phyloP scores from a whole-genome alignment of 495 filamentous ascomycete species.

The Trichoderma parareesei region DNA sequence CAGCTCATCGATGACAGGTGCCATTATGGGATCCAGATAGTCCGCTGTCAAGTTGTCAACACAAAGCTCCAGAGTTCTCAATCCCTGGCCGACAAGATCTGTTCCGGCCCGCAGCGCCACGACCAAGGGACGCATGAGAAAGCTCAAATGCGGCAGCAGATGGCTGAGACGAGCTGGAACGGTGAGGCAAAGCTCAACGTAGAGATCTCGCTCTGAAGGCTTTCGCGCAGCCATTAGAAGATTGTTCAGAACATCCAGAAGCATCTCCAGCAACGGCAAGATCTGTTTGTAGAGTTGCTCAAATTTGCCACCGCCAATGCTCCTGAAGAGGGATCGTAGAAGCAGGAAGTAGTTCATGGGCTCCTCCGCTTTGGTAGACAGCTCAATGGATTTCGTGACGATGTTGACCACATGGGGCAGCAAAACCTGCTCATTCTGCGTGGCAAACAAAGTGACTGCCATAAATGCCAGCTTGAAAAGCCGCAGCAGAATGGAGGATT shows the following conservation, averaged over 20 bases:
- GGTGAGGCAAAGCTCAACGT: slow-evolving; percentile 92
- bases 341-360: slow-evolving; percentile 99
- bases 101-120: slow-evolving; percentile 86
- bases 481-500: slow-evolving; percentile 82
- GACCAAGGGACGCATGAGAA: slow-evolving; percentile 93
- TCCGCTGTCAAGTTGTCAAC: slow-evolving; percentile 98
- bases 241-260: slow-evolving; percentile 94
- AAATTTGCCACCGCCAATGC: slow-evolving; percentile 94
- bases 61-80: slow-evolving; percentile 90
- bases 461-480: slow-evolving; percentile 99
- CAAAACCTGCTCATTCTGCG: slow-evolving; percentile 90
- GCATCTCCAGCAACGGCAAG: slow-evolving; percentile 89
- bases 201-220: slow-evolving; percentile 84
- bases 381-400: slow-evolving; percentile 89
- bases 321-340: slow-evolving; percentile 83
- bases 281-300: slow-evolving; percentile 98
- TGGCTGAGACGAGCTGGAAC: slow-evolving; percentile 94
- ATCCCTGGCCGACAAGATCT: slow-evolving; percentile 87
- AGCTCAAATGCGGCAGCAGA: slow-evolving; percentile 91
- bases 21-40: slow-evolving; percentile 98
- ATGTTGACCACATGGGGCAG: slow-evolving; percentile 94
- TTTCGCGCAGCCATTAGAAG: slow-evolving; percentile 82
- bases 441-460: slow-evolving; percentile 93
- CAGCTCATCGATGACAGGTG: slow-evolving; percentile 93
- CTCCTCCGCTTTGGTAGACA: slow-evolving; percentile 90